These are phyloP conservation scores for Iris pallida DNA, from an alignment of 116 monocot genomes.

Conservation along the genomic window DNA sequence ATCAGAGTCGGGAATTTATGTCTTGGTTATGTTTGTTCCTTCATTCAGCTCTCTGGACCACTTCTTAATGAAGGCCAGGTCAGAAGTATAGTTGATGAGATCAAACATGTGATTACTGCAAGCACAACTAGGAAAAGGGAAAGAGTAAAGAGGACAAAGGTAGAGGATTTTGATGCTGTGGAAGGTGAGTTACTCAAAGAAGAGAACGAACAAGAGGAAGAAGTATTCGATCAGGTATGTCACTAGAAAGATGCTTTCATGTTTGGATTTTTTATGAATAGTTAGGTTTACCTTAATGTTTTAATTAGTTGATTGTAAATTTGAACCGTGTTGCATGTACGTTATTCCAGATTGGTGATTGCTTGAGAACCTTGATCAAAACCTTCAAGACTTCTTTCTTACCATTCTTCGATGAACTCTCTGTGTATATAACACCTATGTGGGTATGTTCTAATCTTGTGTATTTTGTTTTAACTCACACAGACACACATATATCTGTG, in stretches of 20 bases:
- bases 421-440: constrained; percentile 79
- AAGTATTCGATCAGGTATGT: constrained; percentile 79
- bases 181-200: constrained; percentile 81
- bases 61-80: constrained; percentile 82
- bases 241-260: not conserved
- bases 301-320: no score
- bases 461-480: no score
- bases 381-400: constrained; percentile 83
- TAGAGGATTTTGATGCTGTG: constrained; percentile 94
- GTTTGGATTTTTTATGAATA: not conserved
- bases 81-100: no score
- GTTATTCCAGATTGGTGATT: constrained; percentile 67
- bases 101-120: constrained; percentile 79
- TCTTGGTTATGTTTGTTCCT: not conserved
- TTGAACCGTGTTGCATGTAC: not conserved
- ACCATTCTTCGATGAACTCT: constrained; percentile 90
- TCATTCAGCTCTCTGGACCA: constrained; percentile 61
- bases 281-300: not conserved
- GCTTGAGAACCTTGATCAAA: constrained; percentile 83
- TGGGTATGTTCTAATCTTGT: constrained; percentile 47
- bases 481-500: no score
- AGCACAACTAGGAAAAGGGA: constrained; percentile 75
- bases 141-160: constrained; percentile 66
- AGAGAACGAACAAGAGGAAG: constrained; percentile 96
- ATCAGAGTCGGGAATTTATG: not conserved